Conservation (phyloP, 768 basidiomycete genomes). For the Artomyces pyxidatus region DNA sequence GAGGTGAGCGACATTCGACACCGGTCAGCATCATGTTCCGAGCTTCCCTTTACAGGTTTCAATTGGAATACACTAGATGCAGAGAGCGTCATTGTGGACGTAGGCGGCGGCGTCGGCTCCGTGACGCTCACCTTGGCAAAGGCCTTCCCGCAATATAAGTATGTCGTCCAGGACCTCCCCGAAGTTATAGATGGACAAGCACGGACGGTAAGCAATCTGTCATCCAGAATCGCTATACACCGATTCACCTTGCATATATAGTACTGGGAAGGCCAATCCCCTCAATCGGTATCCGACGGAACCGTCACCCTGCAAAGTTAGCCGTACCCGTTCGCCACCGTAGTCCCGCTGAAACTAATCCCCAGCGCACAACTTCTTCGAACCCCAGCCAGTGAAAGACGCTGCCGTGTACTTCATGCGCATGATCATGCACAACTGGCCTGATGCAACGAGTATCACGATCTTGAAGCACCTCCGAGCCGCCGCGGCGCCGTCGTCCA, state of each 20-base stretch:
- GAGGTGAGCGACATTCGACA: too few relatives aligned
- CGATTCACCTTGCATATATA: too few relatives aligned
- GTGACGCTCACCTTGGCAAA: background rate
- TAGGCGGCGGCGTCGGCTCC: background rate
- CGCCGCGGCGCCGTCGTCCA: constrained; percentile 19
- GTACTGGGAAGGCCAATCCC: background rate
- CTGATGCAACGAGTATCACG: constrained; percentile 12
- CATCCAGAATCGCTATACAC: too few relatives aligned
- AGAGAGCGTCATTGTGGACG: background rate
- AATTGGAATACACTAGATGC: background rate
- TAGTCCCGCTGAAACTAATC: background rate
- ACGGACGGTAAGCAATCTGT: too few relatives aligned
- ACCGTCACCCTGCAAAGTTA: background rate
- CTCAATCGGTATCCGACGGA: background rate
- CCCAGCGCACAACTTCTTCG: background rate
- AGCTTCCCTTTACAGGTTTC: background rate
- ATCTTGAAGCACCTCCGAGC: constrained; percentile 23
- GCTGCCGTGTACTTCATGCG: constrained; percentile 22
- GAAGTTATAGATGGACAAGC: background rate
- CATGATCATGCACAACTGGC: constrained; percentile 26
- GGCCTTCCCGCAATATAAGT: background rate
- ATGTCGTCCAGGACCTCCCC: background rate
- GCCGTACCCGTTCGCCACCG: too few relatives aligned
- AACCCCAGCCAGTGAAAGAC: background rate
- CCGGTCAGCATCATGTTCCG: too few relatives aligned